Percentiles rank a stretch among this genome's conserved stretches.
phyloP scores from a whole-genome alignment of 805 yeast species.

The Starmerella ratchasimensis region DNA sequence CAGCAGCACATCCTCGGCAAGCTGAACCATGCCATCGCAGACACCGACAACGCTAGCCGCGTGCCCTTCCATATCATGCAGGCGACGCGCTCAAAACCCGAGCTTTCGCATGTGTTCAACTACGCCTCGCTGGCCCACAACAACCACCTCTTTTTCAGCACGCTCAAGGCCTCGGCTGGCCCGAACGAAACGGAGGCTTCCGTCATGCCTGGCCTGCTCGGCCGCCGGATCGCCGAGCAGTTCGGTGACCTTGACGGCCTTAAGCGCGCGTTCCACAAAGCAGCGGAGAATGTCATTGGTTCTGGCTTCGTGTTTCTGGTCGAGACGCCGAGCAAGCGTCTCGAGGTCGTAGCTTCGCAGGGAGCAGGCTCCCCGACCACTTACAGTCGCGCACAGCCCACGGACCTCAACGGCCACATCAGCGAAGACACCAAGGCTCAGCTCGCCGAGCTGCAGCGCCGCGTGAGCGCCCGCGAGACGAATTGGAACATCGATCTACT shows the following conservation, averaged over 20 bases:
- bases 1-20: conserved; percentile 45
- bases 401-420: conserved; percentile 69
- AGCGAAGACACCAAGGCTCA: conserved; percentile 37
- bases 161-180: conserved; percentile 32
- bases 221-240: conserved; percentile 37
- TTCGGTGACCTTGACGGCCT: conserved; percentile 73
- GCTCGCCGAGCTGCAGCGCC: conserved; percentile 32
- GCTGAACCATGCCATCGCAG: conserved; percentile 52
- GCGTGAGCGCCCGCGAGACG: conserved; percentile 23
- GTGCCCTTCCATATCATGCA: conserved; percentile 52
- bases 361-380: conserved; percentile 77
- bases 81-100: conserved; percentile 52
- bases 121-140: conserved; percentile 83
- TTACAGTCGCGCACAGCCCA: conserved; percentile 41
- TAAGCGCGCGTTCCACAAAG: conserved; percentile 50
- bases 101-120: conserved; percentile 61
- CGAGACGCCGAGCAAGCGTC: conserved; percentile 36
- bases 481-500: conserved; percentile 47
- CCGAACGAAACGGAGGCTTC: conserved; percentile 15
- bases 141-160: conserved; percentile 68
- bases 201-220: conserved; percentile 18
- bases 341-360: conserved; percentile 70
- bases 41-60: conserved; percentile 67
- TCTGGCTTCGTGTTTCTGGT: conserved; percentile 88
- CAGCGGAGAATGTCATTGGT: conserved; percentile 64